phyloP scores from a whole-genome alignment of 768 basidiomycete genomes.

The Pleurotus pulmonarius region DNA sequence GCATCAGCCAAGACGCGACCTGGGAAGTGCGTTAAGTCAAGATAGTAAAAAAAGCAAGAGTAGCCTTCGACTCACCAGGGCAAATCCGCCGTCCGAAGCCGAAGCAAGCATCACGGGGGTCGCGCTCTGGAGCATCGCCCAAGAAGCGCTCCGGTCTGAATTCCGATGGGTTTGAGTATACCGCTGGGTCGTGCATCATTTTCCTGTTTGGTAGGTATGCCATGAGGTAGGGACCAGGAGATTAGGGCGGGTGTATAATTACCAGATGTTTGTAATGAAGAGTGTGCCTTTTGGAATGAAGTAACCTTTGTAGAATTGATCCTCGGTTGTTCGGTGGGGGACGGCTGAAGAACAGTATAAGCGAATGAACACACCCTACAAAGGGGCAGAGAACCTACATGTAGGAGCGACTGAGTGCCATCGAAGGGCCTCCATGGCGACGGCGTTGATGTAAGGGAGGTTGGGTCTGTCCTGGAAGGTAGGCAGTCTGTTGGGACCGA shows the following conservation, averaged over 20 bases:
- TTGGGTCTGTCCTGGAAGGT: neutral
- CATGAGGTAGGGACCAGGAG: neutral
- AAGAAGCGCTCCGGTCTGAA: conserved; percentile 20
- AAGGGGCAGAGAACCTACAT: neutral
- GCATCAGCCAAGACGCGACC: conserved; percentile 36
- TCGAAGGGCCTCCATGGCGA: neutral
- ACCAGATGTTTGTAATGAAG: conserved; percentile 14
- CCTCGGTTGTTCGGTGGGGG: conserved; percentile 6
- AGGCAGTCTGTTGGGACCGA: neutral
- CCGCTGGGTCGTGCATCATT: conserved; percentile 18
- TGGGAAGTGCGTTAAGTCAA: conserved; percentile 4
- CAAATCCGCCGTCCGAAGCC: conserved; percentile 40
- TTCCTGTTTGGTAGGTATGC: conserved; percentile 10
- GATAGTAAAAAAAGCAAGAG: too few relatives aligned
- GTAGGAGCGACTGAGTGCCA: neutral
- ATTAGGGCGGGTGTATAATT: neutral
- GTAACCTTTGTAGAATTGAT: conserved; percentile 16
- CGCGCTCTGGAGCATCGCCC: conserved; percentile 19
- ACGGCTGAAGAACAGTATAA: neutral
- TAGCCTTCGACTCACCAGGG: neutral
- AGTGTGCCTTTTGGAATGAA: conserved; percentile 16
- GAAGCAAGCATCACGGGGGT: conserved; percentile 35
- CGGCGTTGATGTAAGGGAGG: neutral
- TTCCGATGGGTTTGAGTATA: conserved; percentile 14
- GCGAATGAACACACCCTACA: neutral